phyloP scores from a whole-genome alignment of 1,284 basidiomycete genomes.

The Pseudozyma sp. region DNA sequence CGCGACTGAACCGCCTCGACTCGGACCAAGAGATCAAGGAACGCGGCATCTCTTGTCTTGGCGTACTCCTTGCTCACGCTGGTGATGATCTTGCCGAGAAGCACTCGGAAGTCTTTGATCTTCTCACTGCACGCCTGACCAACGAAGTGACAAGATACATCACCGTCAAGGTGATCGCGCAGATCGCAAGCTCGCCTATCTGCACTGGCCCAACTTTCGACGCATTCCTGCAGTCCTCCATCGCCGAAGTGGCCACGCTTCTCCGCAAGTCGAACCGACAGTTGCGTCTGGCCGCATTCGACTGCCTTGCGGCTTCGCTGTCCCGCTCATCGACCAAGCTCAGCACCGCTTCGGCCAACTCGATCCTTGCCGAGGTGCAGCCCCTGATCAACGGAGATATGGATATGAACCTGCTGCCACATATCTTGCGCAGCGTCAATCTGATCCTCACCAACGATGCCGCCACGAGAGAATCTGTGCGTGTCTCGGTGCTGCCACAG shows the following conservation, averaged over 20 bases:
- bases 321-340: slow-evolving; percentile 72
- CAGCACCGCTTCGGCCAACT: slow-evolving; percentile 27
- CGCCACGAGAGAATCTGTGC: slow-evolving; percentile 32
- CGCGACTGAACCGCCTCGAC: slow-evolving; percentile 80
- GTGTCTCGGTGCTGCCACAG: slow-evolving; percentile 73
- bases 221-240: slow-evolving; percentile 81
- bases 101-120: slow-evolving; percentile 71
- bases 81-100: slow-evolving; percentile 75
- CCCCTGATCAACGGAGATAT: slow-evolving; percentile 53
- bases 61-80: slow-evolving; percentile 86
- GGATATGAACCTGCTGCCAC: slow-evolving; percentile 58
- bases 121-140: slow-evolving; percentile 82
- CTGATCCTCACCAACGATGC: slow-evolving; percentile 45
- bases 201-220: slow-evolving; percentile 72
- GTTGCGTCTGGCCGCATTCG: slow-evolving; percentile 84
- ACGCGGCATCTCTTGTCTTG: slow-evolving; percentile 83
- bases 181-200: slow-evolving; percentile 70
- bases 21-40: slow-evolving; percentile 91
- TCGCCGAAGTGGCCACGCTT: slow-evolving; percentile 80
- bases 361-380: slow-evolving; percentile 53
- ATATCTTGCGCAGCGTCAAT: slow-evolving; percentile 47
- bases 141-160: slow-evolving; percentile 72
- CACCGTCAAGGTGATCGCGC: slow-evolving; percentile 71
- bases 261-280: slow-evolving; percentile 82
- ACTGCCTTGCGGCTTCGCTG: slow-evolving; percentile 80